phyloP scores from a whole-genome alignment of 2,329 filamentous ascomycete genomes.

The Phialophora tarda region DNA sequence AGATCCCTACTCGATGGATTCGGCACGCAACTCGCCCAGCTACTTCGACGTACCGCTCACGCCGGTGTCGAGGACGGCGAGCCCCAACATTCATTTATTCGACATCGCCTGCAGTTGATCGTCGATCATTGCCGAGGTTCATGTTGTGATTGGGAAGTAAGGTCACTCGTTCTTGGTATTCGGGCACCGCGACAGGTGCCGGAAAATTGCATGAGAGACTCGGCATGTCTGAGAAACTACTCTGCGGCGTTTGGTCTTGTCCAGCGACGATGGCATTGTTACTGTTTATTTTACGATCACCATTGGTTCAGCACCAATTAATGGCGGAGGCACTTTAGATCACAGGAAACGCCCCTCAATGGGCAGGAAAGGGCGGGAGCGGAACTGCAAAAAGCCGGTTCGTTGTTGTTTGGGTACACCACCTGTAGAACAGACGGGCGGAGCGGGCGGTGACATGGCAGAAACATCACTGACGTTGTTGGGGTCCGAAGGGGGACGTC shows the following conservation, averaged over 20 bases:
- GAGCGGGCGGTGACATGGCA: neutral
- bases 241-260: neutral
- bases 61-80: slow-evolving; percentile 50
- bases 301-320: slow-evolving; percentile 13
- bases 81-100: slow-evolving; percentile 45
- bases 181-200: slow-evolving; percentile 1
- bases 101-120: slow-evolving; percentile 35
- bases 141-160: slow-evolving; percentile 1
- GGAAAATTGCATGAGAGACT: neutral
- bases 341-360: slow-evolving; percentile 12
- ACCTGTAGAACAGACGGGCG: neutral
- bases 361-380: neutral
- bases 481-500: neutral
- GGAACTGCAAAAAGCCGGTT: slow-evolving; percentile 7
- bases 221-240: neutral
- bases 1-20: slow-evolving; percentile 49
- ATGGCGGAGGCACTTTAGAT: slow-evolving; percentile 8
- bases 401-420: neutral
- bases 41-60: slow-evolving; percentile 51
- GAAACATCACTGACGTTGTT: neutral
- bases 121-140: neutral
- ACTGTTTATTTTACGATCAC: slow-evolving; percentile 16
- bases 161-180: slow-evolving; percentile 9
- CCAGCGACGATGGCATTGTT: slow-evolving; percentile 15
- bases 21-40: slow-evolving; percentile 50